A percentile compares a stretch with the other conserved stretches of the same genome.
These are phyloP conservation scores for Cyclotella atomus DNA, from an alignment of 108 stramenopile genomes.

Conservation along the genomic window DNA sequence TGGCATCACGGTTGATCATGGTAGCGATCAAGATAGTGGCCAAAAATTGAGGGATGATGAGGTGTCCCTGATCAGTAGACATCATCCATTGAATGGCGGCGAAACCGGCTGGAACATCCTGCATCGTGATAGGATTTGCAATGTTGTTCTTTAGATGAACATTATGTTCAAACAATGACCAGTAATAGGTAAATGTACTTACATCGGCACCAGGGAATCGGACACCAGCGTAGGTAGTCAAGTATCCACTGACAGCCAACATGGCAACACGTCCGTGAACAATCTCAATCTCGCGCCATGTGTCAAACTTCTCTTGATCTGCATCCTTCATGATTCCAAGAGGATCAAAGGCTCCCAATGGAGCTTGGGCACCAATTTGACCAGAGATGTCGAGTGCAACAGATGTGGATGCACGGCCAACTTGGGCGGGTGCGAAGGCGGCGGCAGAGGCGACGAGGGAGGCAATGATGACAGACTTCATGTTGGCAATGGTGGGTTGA, in stretches of 20 bases:
- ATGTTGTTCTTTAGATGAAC: neutral
- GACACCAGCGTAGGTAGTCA: conserved; percentile 72
- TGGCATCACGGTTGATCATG: conserved; percentile 21
- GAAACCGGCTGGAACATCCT: conserved; percentile 7
- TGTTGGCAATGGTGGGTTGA: too few species aligned
- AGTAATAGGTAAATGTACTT: neutral
- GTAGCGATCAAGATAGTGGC: conserved; percentile 7
- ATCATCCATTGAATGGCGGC: neutral
- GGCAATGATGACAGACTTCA: conserved; percentile 29
- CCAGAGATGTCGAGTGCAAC: conserved; percentile 67
- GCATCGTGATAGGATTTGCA: neutral
- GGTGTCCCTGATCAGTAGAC: neutral
- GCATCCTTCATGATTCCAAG: conserved; percentile 68
- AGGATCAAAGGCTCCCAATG: conserved; percentile 57
- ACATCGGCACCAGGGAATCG: conserved; percentile 77
- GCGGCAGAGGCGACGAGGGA: conserved; percentile 43
- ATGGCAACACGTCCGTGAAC: conserved; percentile 64
- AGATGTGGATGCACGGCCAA: conserved; percentile 35
- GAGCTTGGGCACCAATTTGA: conserved; percentile 87
- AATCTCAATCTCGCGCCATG: conserved; percentile 64
- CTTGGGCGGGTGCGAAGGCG: conserved; percentile 27
- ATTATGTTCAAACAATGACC: neutral
- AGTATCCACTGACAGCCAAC: conserved; percentile 70
- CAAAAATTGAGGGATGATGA: conserved; percentile 4
- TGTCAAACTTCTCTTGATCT: conserved; percentile 63